Evolutionary conservation across 2,329 filamentous ascomycete species (phyloP).

Genomic region (Calonectria multiphialidica): DNA sequence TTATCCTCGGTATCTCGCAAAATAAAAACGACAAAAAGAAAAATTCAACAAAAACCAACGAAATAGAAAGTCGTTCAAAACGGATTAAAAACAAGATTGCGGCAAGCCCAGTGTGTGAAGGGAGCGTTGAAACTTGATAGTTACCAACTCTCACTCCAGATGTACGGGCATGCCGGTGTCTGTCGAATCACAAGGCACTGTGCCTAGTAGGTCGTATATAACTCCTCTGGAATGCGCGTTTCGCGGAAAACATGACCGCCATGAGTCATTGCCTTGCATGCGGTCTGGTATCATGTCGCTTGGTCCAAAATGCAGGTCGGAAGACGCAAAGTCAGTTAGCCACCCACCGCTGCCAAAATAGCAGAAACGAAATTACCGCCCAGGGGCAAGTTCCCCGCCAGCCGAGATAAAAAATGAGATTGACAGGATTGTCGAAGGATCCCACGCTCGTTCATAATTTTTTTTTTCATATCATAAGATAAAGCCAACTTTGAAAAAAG

Average conservation of each 20-base stretch:
- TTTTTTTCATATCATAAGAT: neutral
- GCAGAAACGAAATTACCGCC: slow-evolving; percentile 2
- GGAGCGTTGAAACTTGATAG: neutral
- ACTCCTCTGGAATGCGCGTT: slow-evolving; percentile 10
- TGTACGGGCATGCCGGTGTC: neutral
- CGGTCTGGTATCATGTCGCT: slow-evolving; percentile 17
- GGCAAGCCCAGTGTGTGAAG: neutral
- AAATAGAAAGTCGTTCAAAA: neutral
- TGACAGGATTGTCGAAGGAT: neutral
- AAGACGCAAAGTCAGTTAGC: slow-evolving; percentile 22
- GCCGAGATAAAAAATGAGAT: neutral
- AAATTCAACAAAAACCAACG: neutral
- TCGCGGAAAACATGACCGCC: slow-evolving; percentile 7
- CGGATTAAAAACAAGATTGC: neutral
- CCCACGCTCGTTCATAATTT: neutral
- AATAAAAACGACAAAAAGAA: slow-evolving; percentile 7
- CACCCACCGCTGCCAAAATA: slow-evolving; percentile 6
- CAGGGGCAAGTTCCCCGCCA: slow-evolving; percentile 6
- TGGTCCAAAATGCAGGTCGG: neutral
- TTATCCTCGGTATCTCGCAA: neutral
- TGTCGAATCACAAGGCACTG: neutral
- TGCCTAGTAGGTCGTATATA: neutral
- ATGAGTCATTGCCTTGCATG: slow-evolving; percentile 11
- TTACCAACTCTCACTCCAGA: neutral
- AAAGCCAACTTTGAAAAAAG: neutral